Evolutionary conservation across 305 asterid genomes (phyloP).

Genomic region (Striga hermonthica): DNA sequence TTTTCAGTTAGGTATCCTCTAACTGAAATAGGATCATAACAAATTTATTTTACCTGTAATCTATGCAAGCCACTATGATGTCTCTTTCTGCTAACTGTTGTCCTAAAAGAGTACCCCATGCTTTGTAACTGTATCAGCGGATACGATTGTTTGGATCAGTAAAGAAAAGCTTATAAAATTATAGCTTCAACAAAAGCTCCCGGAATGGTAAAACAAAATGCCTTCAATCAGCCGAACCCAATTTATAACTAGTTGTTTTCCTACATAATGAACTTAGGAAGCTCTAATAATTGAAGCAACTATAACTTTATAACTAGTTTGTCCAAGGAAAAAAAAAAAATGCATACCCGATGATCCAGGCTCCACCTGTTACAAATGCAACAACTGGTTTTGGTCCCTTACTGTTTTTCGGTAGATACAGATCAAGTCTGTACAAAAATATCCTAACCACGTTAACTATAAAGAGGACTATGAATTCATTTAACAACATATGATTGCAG

Average conservation of each 20-base stretch:
- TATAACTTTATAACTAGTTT: background rate
- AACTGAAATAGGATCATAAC: background rate
- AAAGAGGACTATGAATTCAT: background rate
- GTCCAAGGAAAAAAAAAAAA: slow-evolving; percentile 8
- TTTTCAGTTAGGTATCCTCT: too few species aligned
- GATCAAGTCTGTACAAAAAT: slow-evolving; percentile 33
- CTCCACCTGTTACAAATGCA: slow-evolving; percentile 98
- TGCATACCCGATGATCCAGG: slow-evolving; percentile 92
- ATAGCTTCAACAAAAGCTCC: too few species aligned
- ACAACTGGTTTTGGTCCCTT: slow-evolving; percentile 86
- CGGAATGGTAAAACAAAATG: too few species aligned
- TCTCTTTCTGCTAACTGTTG: slow-evolving; percentile 88
- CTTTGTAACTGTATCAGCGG: slow-evolving; percentile 69
- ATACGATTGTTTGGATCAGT: slow-evolving; percentile 26
- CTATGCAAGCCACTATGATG: slow-evolving; percentile 95
- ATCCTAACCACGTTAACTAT: slow-evolving; percentile 11
- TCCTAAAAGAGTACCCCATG: slow-evolving; percentile 98
- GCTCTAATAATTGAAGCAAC: too few species aligned
- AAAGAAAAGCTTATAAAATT: too few species aligned
- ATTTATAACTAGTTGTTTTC: too few species aligned
- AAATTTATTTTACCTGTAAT: slow-evolving; percentile 66
- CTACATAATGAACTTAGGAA: too few species aligned
- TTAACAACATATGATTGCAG: background rate
- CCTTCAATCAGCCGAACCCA: too few species aligned
- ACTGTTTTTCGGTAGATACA: slow-evolving; percentile 65